phyloP scores from a whole-genome alignment of 768 basidiomycete species.

The Tulasnella sp. region DNA sequence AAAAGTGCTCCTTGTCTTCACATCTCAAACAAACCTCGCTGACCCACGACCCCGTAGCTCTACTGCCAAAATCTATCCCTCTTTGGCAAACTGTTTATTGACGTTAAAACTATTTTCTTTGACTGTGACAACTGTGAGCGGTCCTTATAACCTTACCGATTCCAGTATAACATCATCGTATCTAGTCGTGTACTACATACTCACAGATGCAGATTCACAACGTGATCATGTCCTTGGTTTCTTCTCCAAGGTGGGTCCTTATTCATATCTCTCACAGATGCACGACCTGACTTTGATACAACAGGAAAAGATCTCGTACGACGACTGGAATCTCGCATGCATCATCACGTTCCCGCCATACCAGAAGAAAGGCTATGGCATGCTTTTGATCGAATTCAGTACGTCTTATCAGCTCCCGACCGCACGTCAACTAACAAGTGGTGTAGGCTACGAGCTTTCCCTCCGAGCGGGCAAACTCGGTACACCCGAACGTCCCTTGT shows the following conservation, averaged over 20 bases:
- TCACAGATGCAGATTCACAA: slow-evolving; percentile 71
- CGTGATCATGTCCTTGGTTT: slow-evolving; percentile 71
- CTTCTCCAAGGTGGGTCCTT: slow-evolving; percentile 46
- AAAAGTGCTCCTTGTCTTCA: not conserved
- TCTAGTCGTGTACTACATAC: slow-evolving; percentile 82
- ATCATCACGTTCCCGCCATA: slow-evolving; percentile 92
- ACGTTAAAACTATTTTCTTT: slow-evolving; percentile 90
- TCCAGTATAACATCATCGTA: not conserved
- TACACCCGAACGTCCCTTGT: slow-evolving; percentile 89
- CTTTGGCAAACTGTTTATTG: slow-evolving; percentile 98
- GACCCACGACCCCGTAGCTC: slow-evolving; percentile 38
- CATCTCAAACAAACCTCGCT: not conserved
- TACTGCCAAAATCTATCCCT: slow-evolving; percentile 94
- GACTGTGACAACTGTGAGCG: slow-evolving; percentile 72
- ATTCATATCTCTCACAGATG: not conserved
- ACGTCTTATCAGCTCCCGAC: slow-evolving; percentile 24
- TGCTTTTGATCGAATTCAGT: slow-evolving; percentile 98
- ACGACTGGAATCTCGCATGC: slow-evolving; percentile 94
- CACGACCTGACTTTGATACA: not conserved
- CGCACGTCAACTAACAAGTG: not conserved
- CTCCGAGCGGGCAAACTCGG: slow-evolving; percentile 66
- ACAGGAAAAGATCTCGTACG: slow-evolving; percentile 92
- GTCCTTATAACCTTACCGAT: too few species aligned
- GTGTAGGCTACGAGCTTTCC: slow-evolving; percentile 82
- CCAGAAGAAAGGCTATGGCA: slow-evolving; percentile 81